phyloP scores from a whole-genome alignment of 305 asterid genomes.

The Solanum hybrid region DNA sequence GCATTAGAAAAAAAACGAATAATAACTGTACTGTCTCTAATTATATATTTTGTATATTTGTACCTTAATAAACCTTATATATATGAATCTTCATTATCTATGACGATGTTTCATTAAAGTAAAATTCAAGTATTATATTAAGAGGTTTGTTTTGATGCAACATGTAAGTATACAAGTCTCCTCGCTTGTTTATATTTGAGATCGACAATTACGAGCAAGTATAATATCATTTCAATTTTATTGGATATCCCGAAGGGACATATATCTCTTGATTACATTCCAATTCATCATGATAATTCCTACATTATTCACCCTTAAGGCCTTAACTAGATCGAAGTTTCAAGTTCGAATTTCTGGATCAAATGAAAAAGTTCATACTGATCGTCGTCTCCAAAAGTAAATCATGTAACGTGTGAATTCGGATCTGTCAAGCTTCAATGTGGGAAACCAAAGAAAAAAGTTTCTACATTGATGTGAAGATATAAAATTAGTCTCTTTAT shows the following conservation, averaged over 20 bases:
- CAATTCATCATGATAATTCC: not conserved
- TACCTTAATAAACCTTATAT: not conserved
- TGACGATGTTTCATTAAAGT: not conserved
- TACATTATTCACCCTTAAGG: not conserved
- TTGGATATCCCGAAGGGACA: not conserved
- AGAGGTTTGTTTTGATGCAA: not conserved
- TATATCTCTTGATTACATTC: not conserved
- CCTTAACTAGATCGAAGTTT: not conserved
- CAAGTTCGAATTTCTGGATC: not conserved
- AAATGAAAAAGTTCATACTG: too few relatives aligned
- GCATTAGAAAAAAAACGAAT: not conserved
- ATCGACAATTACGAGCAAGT: not conserved
- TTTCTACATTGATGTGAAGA: not conserved
- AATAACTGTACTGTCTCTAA: not conserved
- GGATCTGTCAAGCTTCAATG: not conserved
- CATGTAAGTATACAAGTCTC: not conserved
- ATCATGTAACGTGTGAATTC: too few relatives aligned
- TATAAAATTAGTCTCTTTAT: not conserved
- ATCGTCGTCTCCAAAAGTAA: too few relatives aligned
- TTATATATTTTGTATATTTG: not conserved
- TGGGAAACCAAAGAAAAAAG: too few relatives aligned
- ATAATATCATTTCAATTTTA: too few relatives aligned
- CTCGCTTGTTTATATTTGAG: not conserved
- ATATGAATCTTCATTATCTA: not conserved
- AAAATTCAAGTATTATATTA: not conserved